These are phyloP conservation scores for Ensete glaucum DNA, from an alignment of 176 grass and related monocot genomes.

Conservation along the genomic window DNA sequence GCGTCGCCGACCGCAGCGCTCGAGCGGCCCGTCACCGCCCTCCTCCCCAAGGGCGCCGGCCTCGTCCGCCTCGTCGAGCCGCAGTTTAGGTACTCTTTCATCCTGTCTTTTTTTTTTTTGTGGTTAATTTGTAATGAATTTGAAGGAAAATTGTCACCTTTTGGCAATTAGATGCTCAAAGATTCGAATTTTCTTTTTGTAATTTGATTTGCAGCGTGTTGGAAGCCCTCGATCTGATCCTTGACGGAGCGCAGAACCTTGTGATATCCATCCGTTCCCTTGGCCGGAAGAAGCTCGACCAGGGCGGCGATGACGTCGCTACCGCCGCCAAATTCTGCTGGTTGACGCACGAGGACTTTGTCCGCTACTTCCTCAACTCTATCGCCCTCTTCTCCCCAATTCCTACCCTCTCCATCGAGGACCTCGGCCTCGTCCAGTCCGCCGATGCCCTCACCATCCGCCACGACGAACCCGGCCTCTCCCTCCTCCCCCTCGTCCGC, in stretches of 20 bases:
- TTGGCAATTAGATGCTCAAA: background rate
- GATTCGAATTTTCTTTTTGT: background rate
- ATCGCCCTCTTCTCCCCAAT: conserved; percentile 65
- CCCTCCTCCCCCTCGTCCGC: conserved; percentile 56
- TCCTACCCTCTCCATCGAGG: conserved; percentile 47
- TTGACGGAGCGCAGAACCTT: conserved; percentile 62
- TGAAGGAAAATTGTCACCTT: background rate
- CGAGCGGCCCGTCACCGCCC: conserved; percentile 32
- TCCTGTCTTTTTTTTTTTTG: background rate
- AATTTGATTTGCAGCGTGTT: conserved; percentile 41
- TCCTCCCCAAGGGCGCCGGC: conserved; percentile 48
- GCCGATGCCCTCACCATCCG: conserved; percentile 38
- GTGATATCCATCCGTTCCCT: conserved; percentile 37
- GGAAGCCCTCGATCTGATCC: conserved; percentile 57
- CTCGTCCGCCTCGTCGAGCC: conserved; percentile 43
- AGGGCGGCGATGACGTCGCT: conserved; percentile 12
- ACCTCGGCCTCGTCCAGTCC: conserved; percentile 49
- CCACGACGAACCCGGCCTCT: conserved; percentile 46
- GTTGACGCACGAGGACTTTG: conserved; percentile 77
- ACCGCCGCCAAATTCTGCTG: conserved; percentile 48
- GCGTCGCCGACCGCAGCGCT: conserved; percentile 31
- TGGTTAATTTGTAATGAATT: conserved; percentile 10
- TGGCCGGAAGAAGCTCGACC: conserved; percentile 27
- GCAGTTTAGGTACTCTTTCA: conserved; percentile 32
- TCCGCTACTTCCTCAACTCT: conserved; percentile 73